Evolutionary conservation across 1,139 yeast species (phyloP).

Genomic region (Trichomonascaceae sp.): DNA sequence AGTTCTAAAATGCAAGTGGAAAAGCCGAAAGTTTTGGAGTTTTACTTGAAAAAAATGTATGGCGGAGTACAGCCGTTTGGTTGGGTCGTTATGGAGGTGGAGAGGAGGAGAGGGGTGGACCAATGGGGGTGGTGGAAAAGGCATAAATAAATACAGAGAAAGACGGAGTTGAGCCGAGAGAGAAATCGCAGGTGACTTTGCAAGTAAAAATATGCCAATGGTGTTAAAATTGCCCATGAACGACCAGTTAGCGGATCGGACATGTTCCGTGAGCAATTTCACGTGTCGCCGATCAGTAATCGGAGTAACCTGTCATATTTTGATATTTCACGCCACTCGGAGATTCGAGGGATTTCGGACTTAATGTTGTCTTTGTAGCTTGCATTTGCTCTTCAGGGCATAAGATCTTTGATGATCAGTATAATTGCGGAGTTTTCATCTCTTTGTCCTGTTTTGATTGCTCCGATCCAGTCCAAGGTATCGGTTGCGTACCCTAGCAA

Average conservation of each 20-base stretch:
- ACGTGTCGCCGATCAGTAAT: background rate
- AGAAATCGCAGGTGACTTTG: too few relatives aligned
- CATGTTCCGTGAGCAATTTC: background rate
- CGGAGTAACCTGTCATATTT: background rate
- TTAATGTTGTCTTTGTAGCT: background rate
- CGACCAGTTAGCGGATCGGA: background rate
- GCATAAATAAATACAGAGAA: too few relatives aligned
- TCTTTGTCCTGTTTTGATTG: background rate
- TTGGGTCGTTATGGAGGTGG: background rate
- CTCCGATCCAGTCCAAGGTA: background rate
- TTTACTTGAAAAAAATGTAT: background rate
- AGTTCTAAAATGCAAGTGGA: background rate
- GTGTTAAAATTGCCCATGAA: background rate
- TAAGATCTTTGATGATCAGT: background rate
- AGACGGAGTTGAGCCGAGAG: background rate
- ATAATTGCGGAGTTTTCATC: too few relatives aligned
- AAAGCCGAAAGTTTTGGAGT: background rate
- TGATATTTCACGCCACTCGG: background rate
- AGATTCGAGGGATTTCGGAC: background rate
- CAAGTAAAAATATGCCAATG: background rate
- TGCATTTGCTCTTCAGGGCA: background rate
- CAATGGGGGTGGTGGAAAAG: background rate
- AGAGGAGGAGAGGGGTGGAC: background rate
- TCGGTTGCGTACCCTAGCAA: background rate
- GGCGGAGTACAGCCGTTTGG: background rate